Conservation (phyloP, 768 basidiomycete species). For the Cystoderma amianthinum region DNA sequence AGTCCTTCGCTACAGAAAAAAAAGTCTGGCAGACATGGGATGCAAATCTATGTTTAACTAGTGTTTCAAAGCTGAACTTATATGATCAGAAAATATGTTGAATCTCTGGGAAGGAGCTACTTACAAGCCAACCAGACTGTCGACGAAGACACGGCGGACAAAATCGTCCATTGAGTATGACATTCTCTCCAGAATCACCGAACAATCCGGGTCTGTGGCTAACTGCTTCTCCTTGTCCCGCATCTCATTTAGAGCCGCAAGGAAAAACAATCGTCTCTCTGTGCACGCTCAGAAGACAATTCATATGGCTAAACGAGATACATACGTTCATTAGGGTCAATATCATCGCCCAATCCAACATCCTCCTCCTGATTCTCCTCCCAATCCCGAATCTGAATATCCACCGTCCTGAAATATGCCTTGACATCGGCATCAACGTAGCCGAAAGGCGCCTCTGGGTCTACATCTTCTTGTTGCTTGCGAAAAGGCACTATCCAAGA, state of each 20-base stretch:
- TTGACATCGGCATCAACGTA: conserved; percentile 86
- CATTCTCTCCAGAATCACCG: conserved; percentile 85
- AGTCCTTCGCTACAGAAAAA: conserved; percentile 57
- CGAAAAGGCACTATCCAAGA: conserved; percentile 62
- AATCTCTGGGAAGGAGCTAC: conserved; percentile 19
- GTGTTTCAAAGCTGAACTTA: conserved; percentile 46
- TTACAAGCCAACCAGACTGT: conserved; percentile 84
- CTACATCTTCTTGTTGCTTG: conserved; percentile 25
- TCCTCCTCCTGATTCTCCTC: conserved; percentile 50
- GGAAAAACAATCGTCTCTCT: conserved; percentile 75
- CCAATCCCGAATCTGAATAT: conserved; percentile 85
- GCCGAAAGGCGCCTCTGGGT: conserved; percentile 80
- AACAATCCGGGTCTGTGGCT: conserved; percentile 92
- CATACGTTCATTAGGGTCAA: conserved; percentile 69
- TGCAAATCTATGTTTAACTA: conserved; percentile 80
- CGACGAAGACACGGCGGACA: conserved; percentile 84
- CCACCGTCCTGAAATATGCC: conserved; percentile 87
- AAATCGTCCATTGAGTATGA: conserved; percentile 94
- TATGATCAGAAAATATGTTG: conserved; percentile 1
- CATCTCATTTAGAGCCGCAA: conserved; percentile 82
- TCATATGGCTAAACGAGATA: conserved; percentile 4
- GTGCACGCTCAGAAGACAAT: conserved; percentile 3
- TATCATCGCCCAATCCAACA: conserved; percentile 26
- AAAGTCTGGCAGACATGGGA: conserved; percentile 95
- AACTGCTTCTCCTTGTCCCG: conserved; percentile 82